Evolutionary conservation across 2,329 filamentous ascomycete species (phyloP).

Genomic region (Parastagonospora avenae): DNA sequence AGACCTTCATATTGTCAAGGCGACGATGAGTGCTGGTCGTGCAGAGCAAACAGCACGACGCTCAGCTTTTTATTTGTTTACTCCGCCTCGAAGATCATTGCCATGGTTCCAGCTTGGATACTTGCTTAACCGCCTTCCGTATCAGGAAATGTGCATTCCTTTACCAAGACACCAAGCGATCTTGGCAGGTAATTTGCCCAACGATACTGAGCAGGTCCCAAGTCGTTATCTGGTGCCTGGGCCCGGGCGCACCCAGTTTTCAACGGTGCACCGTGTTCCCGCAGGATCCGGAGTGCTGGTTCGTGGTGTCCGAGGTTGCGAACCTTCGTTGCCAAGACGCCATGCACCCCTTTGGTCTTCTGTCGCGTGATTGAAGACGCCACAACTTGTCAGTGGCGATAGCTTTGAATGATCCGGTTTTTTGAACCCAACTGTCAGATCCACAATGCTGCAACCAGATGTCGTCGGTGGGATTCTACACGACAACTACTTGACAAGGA

Average conservation of each 20-base stretch:
- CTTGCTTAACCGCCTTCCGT: constrained; percentile 14
- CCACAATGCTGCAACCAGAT: too few relatives aligned
- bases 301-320: constrained; percentile 6
- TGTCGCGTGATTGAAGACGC: too few relatives aligned
- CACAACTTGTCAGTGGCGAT: too few relatives aligned
- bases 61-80: constrained; percentile 9
- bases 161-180: constrained; percentile 20
- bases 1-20: constrained; percentile 30
- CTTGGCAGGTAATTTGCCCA: constrained; percentile 20
- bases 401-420: too few relatives aligned
- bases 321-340: not conserved
- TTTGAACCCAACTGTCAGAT: too few relatives aligned
- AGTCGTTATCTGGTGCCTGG: constrained; percentile 20
- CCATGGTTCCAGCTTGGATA: not conserved
- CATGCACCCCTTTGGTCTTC: not conserved
- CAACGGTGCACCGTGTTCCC: not conserved
- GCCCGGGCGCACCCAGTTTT: constrained; percentile 1
- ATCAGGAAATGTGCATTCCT: constrained; percentile 10
- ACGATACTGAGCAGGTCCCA: constrained; percentile 25
- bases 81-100: constrained; percentile 1
- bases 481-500: not conserved
- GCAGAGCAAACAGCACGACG: not conserved
- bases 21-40: constrained; percentile 8
- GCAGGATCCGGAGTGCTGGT: constrained; percentile 10
- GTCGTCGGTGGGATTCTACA: too few relatives aligned